phyloP scores from a whole-genome alignment of 1,139 yeast species.

The Kurtzmaniella quercitrusa region DNA sequence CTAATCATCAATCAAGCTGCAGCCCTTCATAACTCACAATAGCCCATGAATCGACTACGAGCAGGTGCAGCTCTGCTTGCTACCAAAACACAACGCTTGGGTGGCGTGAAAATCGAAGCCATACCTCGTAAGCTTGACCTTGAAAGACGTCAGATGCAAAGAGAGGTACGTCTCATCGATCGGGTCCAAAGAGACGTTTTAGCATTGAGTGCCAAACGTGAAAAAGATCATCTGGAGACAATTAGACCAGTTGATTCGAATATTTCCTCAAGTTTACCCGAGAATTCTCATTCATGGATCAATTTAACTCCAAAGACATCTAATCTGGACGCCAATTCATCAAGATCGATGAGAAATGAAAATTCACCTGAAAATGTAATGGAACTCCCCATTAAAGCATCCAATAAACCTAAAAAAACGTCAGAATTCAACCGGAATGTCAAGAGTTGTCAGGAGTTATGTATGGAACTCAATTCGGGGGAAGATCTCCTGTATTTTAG shows the following conservation, averaged over 20 bases:
- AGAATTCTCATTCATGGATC: too few relatives aligned
- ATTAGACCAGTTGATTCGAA: not conserved
- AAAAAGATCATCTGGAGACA: not conserved
- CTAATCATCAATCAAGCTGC: not conserved
- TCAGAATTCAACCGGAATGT: not conserved
- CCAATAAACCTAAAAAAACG: not conserved
- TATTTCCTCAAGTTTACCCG: too few relatives aligned
- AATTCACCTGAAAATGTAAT: not conserved
- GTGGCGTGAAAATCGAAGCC: not conserved
- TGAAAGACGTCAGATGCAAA: not conserved
- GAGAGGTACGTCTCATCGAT: not conserved
- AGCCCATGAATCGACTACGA: not conserved
- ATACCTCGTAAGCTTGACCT: not conserved
- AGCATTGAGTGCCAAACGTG: not conserved
- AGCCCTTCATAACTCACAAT: not conserved
- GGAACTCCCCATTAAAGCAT: not conserved
- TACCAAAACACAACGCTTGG: not conserved
- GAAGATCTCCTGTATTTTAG: slow-evolving; percentile 7
- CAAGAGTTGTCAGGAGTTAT: slow-evolving; percentile 5
- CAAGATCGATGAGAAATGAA: not conserved
- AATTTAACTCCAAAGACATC: too few relatives aligned
- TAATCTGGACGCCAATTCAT: not conserved
- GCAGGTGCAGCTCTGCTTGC: not conserved
- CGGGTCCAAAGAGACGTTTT: not conserved
- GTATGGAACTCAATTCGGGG: slow-evolving; percentile 5